Evolutionary conservation across 768 basidiomycete species (phyloP).

Genomic region (Rhodosporidiobolus sp.): DNA sequence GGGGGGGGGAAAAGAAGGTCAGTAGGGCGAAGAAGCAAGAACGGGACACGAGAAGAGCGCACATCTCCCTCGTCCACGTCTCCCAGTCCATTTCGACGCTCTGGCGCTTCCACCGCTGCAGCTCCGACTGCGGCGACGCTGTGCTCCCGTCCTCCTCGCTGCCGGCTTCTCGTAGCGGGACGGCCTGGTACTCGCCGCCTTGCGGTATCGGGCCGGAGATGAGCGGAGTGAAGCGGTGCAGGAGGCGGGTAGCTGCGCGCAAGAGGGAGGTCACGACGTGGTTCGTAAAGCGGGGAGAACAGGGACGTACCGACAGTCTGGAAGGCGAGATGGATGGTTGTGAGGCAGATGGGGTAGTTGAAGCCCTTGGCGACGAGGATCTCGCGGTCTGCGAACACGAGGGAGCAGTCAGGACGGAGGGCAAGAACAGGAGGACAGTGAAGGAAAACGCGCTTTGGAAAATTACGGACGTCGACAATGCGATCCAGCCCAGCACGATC

Average conservation of each 20-base stretch:
- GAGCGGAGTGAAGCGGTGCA: constrained; percentile 74
- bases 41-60: background rate
- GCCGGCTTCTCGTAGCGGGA: constrained; percentile 10
- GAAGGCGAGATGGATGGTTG: constrained; percentile 28
- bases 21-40: background rate
- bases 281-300: too few species aligned
- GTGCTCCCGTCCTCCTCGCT: background rate
- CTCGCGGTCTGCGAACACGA: background rate
- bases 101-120: constrained; percentile 22
- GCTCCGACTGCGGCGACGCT: background rate
- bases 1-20: too few species aligned
- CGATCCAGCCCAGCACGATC: constrained; percentile 26
- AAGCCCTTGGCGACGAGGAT: constrained; percentile 61
- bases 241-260: constrained; percentile 62
- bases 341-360: constrained; percentile 75
- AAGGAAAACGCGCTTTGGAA: constrained; percentile 10
- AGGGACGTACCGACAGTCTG: constrained; percentile 57
- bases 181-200: constrained; percentile 15
- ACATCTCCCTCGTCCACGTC: constrained; percentile 56
- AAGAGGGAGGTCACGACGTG: background rate
- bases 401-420: background rate
- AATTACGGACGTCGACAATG: constrained; percentile 13
- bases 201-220: constrained; percentile 62
- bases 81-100: constrained; percentile 71
- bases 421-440: background rate